phyloP scores from a whole-genome alignment of 176 grass and related monocot genomes.

The bread wheat (Triticum aestivum) region IWGSC_CS_RefSeq_v2.1 NC_057810.1:725016455-725016954 shows the following conservation, averaged over 20 bases:
- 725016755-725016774: background rate
- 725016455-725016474: background rate
- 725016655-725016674: conserved; percentile 59
- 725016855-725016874: background rate
- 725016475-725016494: background rate
- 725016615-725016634: conserved; percentile 85
- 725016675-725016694: conserved; percentile 71
- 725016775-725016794: background rate
- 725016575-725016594: conserved; percentile 42
- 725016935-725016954: too few relatives aligned
- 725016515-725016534: background rate
- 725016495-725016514: background rate
- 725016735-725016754: too few relatives aligned
- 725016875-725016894: conserved; percentile 11
- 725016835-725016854: background rate
- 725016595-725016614: conserved; percentile 84
- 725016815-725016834: background rate
- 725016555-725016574: background rate
- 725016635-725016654: conserved; percentile 72
- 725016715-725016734: too few relatives aligned
- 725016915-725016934: background rate
- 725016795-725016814: background rate
- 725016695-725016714: background rate
- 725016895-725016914: background rate
- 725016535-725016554: background rate